phyloP scores from a whole-genome alignment of 345 rosid genomes.

The Populus nigra region DNA sequence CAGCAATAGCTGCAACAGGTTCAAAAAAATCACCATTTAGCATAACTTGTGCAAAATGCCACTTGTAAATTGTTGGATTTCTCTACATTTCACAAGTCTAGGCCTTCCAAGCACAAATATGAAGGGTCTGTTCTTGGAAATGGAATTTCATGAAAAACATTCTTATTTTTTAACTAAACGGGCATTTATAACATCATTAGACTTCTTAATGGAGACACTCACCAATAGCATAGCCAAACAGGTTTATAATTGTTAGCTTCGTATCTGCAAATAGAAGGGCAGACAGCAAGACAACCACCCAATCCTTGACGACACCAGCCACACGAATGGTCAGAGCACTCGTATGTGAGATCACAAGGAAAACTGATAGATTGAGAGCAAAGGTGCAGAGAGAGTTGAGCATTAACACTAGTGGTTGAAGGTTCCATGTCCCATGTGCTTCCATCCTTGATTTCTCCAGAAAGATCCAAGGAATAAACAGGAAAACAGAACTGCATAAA shows the following conservation, averaged over 20 bases:
- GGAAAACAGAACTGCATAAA: conserved; percentile 72
- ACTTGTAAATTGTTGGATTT: background rate
- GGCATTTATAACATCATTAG: no score
- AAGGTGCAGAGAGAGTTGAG: conserved; percentile 92
- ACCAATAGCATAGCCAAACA: conserved; percentile 87
- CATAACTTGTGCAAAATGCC: background rate
- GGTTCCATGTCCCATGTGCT: conserved; percentile 64
- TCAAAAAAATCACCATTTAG: background rate
- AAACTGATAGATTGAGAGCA: conserved; percentile 95
- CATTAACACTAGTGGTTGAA: conserved; percentile 57
- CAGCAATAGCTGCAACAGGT: conserved; percentile 64
- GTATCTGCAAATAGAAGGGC: conserved; percentile 90
- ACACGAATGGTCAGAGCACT: conserved; percentile 98
- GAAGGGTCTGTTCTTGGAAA: no score
- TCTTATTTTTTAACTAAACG: no score
- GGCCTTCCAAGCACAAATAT: no score
- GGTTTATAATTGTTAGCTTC: conserved; percentile 80
- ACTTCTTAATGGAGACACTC: conserved; percentile 22
- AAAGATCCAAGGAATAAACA: conserved; percentile 93
- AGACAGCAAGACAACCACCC: conserved; percentile 94
- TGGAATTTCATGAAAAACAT: no score
- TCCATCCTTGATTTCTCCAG: conserved; percentile 91
- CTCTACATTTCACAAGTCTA: background rate
- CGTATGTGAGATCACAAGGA: conserved; percentile 92
- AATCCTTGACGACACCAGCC: conserved; percentile 98